phyloP scores from a whole-genome alignment of 2,329 filamentous ascomycete genomes.

The Aspergillus caelatus region DNA sequence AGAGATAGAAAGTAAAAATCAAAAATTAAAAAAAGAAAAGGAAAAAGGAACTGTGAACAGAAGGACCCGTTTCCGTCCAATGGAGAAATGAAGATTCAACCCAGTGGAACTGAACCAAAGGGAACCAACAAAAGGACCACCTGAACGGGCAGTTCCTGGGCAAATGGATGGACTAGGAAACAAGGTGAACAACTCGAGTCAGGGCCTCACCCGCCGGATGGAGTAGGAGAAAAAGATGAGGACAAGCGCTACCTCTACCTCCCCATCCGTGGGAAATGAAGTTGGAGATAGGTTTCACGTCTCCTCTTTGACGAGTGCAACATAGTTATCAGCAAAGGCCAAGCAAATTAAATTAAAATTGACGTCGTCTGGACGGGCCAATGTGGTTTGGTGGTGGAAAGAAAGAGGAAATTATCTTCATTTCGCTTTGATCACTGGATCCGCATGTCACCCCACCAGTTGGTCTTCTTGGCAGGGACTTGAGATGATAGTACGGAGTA shows the following conservation, averaged over 20 bases:
- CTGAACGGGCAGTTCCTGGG: not conserved
- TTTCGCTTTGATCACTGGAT: not conserved
- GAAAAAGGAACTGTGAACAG: not conserved
- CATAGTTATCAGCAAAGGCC: not conserved
- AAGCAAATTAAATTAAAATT: constrained; percentile 6
- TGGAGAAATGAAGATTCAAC: constrained; percentile 1
- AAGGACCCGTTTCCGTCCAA: not conserved
- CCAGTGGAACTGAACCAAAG: constrained; percentile 2
- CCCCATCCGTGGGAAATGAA: not conserved
- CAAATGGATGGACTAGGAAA: not conserved
- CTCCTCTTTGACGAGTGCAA: not conserved
- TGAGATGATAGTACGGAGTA: too few species aligned
- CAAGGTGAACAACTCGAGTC: not conserved
- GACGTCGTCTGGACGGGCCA: not conserved
- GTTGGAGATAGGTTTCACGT: not conserved
- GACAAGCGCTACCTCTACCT: constrained; percentile 5
- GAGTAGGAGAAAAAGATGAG: not conserved
- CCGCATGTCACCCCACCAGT: constrained; percentile 1
- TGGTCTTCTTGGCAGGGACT: constrained; percentile 12
- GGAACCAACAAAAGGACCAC: constrained; percentile 1
- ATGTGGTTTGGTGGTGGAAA: constrained; percentile 4
- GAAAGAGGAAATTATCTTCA: not conserved
- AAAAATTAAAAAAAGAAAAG: not conserved
- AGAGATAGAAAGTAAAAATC: not conserved
- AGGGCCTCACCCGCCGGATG: not conserved